phyloP scores from a whole-genome alignment of 371 early-diverging fungal species.

The Apophysomyces trapeziformis region DNA sequence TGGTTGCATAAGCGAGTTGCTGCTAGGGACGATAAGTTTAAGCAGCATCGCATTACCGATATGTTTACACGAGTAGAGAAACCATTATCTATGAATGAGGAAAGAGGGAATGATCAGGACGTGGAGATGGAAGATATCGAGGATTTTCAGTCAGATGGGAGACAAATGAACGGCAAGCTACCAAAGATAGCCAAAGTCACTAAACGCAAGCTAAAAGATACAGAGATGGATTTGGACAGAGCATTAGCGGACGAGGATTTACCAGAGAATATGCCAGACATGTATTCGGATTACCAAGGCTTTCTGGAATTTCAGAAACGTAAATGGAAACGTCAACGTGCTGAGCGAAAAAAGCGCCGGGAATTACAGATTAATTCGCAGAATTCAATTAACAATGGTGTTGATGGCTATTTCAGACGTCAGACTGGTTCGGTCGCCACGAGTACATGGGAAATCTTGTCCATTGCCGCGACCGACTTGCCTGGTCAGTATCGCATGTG shows the following conservation, averaged over 20 bases:
- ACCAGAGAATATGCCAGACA: constrained; percentile 56
- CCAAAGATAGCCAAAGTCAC: constrained; percentile 40
- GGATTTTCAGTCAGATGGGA: constrained; percentile 50
- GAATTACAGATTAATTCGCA: constrained; percentile 15
- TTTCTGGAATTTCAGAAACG: constrained; percentile 76
- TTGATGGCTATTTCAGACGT: constrained; percentile 52
- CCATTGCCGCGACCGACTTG: constrained; percentile 80
- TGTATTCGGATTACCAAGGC: constrained; percentile 57
- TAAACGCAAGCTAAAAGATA: constrained; percentile 27
- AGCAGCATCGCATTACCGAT: constrained; percentile 88
- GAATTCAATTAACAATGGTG: constrained; percentile 13
- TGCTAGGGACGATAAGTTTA: constrained; percentile 71
- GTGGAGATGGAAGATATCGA: constrained; percentile 64
- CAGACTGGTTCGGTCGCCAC: constrained; percentile 62
- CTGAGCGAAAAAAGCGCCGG: constrained; percentile 52
- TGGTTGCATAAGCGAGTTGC: constrained; percentile 90
- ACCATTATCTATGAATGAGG: constrained; percentile 11
- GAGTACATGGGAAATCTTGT: constrained; percentile 83
- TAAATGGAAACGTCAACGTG: constrained; percentile 70
- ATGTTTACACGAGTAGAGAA: constrained; percentile 65
- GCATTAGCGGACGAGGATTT: constrained; percentile 44
- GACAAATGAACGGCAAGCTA: constrained; percentile 19
- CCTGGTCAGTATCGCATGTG: constrained; percentile 88
- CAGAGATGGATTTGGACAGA: constrained; percentile 21
- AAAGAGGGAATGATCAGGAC: constrained; percentile 22